Percentiles rank a stretch among this genome's conserved stretches.
These are phyloP conservation scores for Mycena galopus DNA, from an alignment of 768 basidiomycete species.

Conservation along the genomic window DNA sequence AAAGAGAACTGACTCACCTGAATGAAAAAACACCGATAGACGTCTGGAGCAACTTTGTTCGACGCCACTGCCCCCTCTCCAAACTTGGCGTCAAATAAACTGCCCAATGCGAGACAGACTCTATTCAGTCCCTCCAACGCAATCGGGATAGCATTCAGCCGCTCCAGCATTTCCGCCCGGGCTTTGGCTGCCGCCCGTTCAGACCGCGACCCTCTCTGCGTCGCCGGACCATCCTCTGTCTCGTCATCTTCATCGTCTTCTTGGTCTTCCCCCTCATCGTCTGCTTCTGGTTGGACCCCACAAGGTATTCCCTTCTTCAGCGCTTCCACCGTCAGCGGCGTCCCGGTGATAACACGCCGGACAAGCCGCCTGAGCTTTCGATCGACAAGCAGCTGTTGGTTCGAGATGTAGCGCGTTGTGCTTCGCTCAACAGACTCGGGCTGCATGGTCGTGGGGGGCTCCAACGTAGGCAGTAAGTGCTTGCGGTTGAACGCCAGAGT, in stretches of 20 bases:
- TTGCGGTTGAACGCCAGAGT: slow-evolving; percentile 35
- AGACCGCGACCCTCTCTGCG: neutral
- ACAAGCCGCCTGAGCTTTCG: neutral
- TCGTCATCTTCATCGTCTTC: slow-evolving; percentile 3
- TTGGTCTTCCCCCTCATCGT: slow-evolving; percentile 5
- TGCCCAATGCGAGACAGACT: neutral
- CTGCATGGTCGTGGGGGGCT: slow-evolving; percentile 28
- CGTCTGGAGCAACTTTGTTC: neutral
- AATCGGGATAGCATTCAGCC: neutral
- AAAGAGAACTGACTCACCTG: neutral
- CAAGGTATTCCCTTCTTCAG: neutral
- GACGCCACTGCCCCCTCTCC: neutral
- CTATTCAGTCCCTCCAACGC: neutral
- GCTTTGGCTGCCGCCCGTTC: neutral
- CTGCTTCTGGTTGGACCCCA: neutral
- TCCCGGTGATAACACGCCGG: neutral
- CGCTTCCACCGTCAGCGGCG: neutral
- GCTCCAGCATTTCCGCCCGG: neutral
- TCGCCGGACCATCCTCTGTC: neutral
- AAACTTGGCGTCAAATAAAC: neutral
- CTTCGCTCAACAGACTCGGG: neutral
- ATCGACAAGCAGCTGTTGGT: slow-evolving; percentile 1
- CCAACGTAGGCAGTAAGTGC: slow-evolving; percentile 26
- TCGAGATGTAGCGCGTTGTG: neutral
- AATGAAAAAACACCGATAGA: slow-evolving; percentile 25